Conservation (phyloP, 1,139 yeast genomes). For the Sugiyamaella grinbergsii region DNA sequence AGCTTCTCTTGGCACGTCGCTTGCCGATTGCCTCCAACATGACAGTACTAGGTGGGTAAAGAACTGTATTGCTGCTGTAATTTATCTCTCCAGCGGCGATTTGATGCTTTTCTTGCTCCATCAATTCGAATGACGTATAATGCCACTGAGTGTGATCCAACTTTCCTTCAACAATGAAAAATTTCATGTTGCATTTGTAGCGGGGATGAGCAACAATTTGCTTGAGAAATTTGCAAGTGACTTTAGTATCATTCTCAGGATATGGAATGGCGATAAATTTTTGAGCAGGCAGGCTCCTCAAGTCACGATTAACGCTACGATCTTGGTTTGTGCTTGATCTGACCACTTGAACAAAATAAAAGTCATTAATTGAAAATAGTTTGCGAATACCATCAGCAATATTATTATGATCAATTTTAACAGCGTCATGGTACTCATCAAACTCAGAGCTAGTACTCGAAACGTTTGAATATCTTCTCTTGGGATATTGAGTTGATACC, state of each 20-base stretch:
- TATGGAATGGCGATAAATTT: constrained; percentile 30
- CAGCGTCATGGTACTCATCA: constrained; percentile 2
- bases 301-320: constrained; percentile 15
- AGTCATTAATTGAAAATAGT: constrained; percentile 20
- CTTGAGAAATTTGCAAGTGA: constrained; percentile 30
- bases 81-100: constrained; percentile 21
- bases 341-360: constrained; percentile 31
- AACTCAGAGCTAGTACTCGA: background rate
- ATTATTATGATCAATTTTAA: constrained; percentile 22
- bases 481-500: background rate
- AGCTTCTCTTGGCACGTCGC: constrained; percentile 8
- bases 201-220: constrained; percentile 34
- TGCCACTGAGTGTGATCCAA: constrained; percentile 24
- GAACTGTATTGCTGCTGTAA: constrained; percentile 1
- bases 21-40: constrained; percentile 15
- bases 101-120: constrained; percentile 28
- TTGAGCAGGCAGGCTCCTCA: constrained; percentile 27
- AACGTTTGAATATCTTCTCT: constrained; percentile 4
- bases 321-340: constrained; percentile 29
- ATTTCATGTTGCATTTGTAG: constrained; percentile 33
- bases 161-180: constrained; percentile 29
- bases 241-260: constrained; percentile 23
- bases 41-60: constrained; percentile 9
- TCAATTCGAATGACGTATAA: constrained; percentile 27
- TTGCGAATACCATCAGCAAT: constrained; percentile 24